These are phyloP conservation scores for Ophiostoma populinum DNA, from an alignment of 2,329 filamentous ascomycete species.

Conservation along the genomic window DNA sequence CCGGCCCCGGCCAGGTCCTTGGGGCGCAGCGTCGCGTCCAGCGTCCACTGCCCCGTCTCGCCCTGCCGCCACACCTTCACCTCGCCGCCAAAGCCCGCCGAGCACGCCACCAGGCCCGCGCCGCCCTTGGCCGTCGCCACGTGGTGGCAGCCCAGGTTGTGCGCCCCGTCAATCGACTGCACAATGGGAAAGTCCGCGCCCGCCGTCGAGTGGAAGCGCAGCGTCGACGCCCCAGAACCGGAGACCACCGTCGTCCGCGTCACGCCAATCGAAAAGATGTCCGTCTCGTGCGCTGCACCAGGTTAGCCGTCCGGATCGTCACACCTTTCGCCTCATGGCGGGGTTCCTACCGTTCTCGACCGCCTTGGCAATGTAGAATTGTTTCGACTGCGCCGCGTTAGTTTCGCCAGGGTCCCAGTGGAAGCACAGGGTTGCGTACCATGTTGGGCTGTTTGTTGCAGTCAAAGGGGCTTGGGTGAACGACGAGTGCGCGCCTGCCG, in stretches of 20 bases:
- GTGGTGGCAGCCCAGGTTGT: slow-evolving; percentile 85
- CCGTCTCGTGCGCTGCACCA: slow-evolving; percentile 55
- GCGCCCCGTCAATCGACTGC: slow-evolving; percentile 64
- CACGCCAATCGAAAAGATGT: slow-evolving; percentile 70
- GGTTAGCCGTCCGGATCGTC: neutral
- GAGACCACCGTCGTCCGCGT: slow-evolving; percentile 62
- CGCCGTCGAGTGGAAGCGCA: slow-evolving; percentile 64
- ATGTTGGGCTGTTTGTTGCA: too few species aligned
- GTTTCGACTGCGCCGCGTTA: slow-evolving; percentile 59
- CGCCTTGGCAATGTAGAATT: slow-evolving; percentile 88
- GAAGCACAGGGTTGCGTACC: too few species aligned
- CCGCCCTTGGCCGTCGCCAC: slow-evolving; percentile 44
- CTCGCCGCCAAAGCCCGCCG: slow-evolving; percentile 77
- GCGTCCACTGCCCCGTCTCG: slow-evolving; percentile 37
- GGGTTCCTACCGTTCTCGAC: slow-evolving; percentile 55
- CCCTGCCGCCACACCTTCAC: slow-evolving; percentile 63
- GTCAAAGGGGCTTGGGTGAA: too few species aligned
- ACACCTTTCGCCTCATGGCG: too few species aligned
- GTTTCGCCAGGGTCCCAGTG: neutral
- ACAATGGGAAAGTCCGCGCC: slow-evolving; percentile 55
- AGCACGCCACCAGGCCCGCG: slow-evolving; percentile 58
- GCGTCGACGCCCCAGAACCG: slow-evolving; percentile 64
- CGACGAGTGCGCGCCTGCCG: too few species aligned
- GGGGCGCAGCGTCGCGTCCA: slow-evolving; percentile 27
- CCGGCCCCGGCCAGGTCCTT: slow-evolving; percentile 11